Percentiles rank a stretch among this genome's conserved stretches.
Evolutionary conservation across 2,329 filamentous ascomycete genomes (phyloP).

Genomic region (Fusarium sp.): DNA sequence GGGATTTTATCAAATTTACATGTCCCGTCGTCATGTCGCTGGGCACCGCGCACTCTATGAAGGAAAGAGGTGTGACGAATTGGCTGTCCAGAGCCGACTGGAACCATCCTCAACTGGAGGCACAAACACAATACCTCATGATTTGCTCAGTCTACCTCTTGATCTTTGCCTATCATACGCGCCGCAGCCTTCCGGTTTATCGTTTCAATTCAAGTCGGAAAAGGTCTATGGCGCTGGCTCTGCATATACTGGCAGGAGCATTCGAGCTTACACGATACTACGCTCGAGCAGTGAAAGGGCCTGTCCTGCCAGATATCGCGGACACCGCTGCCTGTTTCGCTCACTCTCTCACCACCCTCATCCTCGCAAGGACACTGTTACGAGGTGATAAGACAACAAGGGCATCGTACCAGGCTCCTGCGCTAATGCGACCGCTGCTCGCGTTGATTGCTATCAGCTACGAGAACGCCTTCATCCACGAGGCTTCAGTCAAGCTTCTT

Average conservation of each 20-base stretch:
- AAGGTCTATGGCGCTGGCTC: not conserved
- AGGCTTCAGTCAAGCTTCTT: not conserved
- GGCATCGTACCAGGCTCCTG: not conserved
- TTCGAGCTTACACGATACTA: conserved; percentile 1
- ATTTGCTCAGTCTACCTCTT: too few species aligned
- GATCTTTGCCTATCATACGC: conserved; percentile 7
- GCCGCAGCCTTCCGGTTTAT: not conserved
- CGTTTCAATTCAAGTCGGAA: not conserved
- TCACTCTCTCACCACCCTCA: not conserved
- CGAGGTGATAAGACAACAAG: not conserved
- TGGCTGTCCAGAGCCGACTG: too few species aligned
- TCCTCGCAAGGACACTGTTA: not conserved
- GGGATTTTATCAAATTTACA: too few species aligned
- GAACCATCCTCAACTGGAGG: too few species aligned
- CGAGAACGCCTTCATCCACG: not conserved
- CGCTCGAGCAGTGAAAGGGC: not conserved
- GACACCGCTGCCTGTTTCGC: not conserved
- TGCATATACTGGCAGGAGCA: not conserved
- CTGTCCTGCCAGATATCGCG: not conserved
- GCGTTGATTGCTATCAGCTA: not conserved
- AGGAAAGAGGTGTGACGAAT: too few species aligned
- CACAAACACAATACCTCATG: too few species aligned
- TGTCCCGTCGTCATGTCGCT: too few species aligned
- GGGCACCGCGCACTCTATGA: too few species aligned
- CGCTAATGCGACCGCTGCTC: not conserved